phyloP scores from a whole-genome alignment of 2,329 filamentous ascomycete species.

The Penicillium sp. region DNA sequence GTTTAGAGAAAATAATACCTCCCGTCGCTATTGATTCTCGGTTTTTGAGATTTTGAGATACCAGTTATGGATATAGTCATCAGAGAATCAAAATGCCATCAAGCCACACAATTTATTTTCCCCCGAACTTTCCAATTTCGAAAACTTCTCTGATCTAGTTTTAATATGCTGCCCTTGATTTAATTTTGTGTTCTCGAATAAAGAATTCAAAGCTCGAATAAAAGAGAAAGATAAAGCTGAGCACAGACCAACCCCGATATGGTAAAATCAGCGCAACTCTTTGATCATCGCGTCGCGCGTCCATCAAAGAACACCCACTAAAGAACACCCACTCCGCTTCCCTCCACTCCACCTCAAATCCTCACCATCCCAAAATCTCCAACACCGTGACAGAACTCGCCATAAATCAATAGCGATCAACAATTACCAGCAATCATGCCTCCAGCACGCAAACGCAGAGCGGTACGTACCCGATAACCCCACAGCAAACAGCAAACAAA shows the following conservation, averaged over 20 bases:
- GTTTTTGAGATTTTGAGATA: not conserved
- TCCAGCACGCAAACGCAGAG: constrained; percentile 30
- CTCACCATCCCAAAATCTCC: not conserved
- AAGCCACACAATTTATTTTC: not conserved
- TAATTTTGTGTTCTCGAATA: not conserved
- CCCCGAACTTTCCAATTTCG: not conserved
- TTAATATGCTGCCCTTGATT: not conserved
- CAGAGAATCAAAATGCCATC: not conserved
- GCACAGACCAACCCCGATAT: constrained; percentile 22
- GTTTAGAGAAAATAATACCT: constrained; percentile 28
- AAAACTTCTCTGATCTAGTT: not conserved
- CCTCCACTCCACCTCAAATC: not conserved
- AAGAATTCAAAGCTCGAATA: not conserved
- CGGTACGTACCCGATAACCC: constrained; percentile 19
- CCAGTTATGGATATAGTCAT: not conserved
- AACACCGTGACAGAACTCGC: not conserved
- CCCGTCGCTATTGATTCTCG: not conserved
- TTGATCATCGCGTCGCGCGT: constrained; percentile 27
- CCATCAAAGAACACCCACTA: not conserved
- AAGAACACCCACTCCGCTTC: not conserved
- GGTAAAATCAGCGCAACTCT: constrained; percentile 16
- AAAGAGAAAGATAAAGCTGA: constrained; percentile 11
- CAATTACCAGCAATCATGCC: constrained; percentile 21
- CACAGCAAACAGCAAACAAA: not conserved
- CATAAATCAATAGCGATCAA: not conserved